A percentile compares a stretch with the other conserved stretches of the same genome.
Evolutionary conservation across 2,329 filamentous ascomycete species (phyloP).

Genomic region (Arthrobotrys conoides): DNA sequence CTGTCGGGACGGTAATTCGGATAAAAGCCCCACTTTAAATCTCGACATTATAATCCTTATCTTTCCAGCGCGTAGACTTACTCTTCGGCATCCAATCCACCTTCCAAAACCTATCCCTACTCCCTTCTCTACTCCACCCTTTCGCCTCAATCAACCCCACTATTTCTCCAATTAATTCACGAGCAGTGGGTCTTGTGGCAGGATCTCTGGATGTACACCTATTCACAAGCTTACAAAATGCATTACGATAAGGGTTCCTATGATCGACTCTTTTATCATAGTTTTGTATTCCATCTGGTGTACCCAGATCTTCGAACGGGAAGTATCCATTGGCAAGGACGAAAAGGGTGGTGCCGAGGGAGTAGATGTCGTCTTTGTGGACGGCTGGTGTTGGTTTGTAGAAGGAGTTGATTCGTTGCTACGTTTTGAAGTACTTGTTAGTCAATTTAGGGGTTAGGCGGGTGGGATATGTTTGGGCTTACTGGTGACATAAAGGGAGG

Average conservation of each 20-base stretch:
- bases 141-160: background rate
- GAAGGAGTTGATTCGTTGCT: constrained; percentile 24
- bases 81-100: constrained; percentile 33
- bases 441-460: background rate
- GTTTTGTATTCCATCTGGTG: background rate
- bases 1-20: too few relatives aligned
- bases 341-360: constrained; percentile 27
- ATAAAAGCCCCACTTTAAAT: background rate
- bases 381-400: background rate
- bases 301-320: constrained; percentile 2
- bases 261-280: background rate
- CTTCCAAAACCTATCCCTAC: constrained; percentile 20
- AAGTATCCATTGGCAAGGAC: constrained; percentile 26
- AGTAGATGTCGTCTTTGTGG: constrained; percentile 43
- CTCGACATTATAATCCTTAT: background rate
- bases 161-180: background rate
- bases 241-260: constrained; percentile 21
- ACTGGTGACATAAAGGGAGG: constrained; percentile 50
- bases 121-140: constrained; percentile 37
- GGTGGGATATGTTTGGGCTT: background rate
- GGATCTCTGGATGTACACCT: constrained; percentile 16
- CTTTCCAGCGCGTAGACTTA: constrained; percentile 17
- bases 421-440: background rate
- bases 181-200: background rate
- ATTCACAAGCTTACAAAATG: constrained; percentile 7